Evolutionary conservation across 202 grass and related monocot species (phyloP).

Genomic region (Setaria italica): DNA sequence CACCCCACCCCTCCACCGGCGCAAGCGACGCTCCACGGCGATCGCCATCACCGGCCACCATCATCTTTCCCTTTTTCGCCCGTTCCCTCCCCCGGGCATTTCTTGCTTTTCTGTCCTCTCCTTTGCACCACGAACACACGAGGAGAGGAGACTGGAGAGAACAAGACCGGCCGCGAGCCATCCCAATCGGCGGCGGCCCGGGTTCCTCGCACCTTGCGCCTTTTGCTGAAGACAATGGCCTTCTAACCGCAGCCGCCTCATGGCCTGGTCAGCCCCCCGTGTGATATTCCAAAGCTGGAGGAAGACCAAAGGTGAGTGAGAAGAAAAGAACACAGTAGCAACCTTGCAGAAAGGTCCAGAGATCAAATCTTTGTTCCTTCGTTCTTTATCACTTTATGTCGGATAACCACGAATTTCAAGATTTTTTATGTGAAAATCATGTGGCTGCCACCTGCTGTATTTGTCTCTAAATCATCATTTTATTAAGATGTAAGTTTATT

Average conservation of each 20-base stretch:
- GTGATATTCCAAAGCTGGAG: constrained; percentile 26
- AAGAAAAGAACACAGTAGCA: constrained; percentile 41
- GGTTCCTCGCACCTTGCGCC: neutral
- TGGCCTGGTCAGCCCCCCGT: neutral
- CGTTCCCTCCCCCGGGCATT: neutral
- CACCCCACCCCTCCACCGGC: neutral
- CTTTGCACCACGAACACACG: neutral
- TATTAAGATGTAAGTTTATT: neutral
- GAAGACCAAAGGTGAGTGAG: neutral
- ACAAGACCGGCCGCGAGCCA: neutral
- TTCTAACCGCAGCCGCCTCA: constrained; percentile 4
- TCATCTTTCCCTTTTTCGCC: neutral
- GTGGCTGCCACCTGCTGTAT: neutral
- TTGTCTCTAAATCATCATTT: neutral
- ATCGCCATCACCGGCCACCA: neutral
- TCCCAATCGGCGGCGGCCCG: neutral
- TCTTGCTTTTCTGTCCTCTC: neutral
- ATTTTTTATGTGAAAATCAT: neutral
- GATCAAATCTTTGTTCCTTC: constrained; percentile 19
- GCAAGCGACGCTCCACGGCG: neutral
- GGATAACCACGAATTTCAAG: neutral
- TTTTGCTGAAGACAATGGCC: constrained; percentile 33
- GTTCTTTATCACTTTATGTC: neutral
- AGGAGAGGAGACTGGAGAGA: neutral
- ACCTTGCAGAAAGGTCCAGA: constrained; percentile 27